Evolutionary conservation across 148 eudicot genomes (phyloP), one percentile per base, ranked within the genome.

Genomic region (Suaeda aralocaspica): DNA sequence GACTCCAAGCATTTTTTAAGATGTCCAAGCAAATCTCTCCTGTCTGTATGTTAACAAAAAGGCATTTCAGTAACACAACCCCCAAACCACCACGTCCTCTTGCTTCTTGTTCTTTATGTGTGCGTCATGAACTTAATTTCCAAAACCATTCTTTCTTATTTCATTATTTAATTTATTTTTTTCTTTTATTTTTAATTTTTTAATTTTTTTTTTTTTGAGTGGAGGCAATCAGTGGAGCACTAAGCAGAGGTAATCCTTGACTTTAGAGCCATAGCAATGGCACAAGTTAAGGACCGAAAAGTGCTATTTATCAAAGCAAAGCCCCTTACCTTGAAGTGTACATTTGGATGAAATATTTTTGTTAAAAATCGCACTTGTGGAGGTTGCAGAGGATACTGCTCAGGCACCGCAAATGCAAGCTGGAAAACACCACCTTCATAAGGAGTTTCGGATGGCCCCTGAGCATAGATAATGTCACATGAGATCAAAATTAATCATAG

Each of bases 1-100:
- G 98, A 73, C 98, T 94, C 98, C 98, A 94, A 22, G 96, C 95
- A 83, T 88, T 94, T 85, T 94, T 94, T 84, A 94, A 82, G 72
- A 90, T 93, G 80, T 93, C 98, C 72, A 94, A 87, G 82, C 98
- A 94, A 64, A 91, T 94, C 81, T 91, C 98, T 79, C 98, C 97
- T 1, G 97, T 94, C 98, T 93, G 88, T 57, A 75, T 60, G 70
- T 64, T 53, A n/a, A 36, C 41, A 69, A 64, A 55, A 5, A 67
- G 39, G 31, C 57, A 34, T 56, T 24, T 64, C 29, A 11, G 19
- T 63, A 4, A 63, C 31, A 42, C 19, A 24, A 41, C 4, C 13
- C 5, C 50, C 41, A 41, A 59, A 62, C 46, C 16, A 36, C 28
- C n/a, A n/a, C n/a, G n/a, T n/a, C n/a, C n/a, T n/a, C n/a, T n/a